Percentiles rank a stretch among this genome's conserved stretches.
Conservation (phyloP, 1,139 yeast species). For the Chernovozyma aurita region DNA sequence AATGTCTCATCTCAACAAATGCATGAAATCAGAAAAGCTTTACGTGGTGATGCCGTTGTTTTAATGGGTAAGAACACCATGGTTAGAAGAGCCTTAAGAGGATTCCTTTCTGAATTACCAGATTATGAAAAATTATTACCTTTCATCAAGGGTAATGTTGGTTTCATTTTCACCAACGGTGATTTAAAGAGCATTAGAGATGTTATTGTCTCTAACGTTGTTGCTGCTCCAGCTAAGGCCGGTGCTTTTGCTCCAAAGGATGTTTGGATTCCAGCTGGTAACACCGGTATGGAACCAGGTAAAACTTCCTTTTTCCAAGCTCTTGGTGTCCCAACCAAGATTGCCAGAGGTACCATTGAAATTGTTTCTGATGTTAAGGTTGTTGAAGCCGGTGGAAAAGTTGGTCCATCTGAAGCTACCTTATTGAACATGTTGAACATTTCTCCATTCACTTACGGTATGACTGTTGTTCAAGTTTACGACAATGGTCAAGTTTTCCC, state of each 20-base stretch:
- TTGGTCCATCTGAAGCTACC: constrained; percentile 99
- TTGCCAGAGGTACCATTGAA: constrained; percentile 99
- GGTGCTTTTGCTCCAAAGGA: constrained; percentile 99
- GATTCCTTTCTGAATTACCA: constrained; percentile 89
- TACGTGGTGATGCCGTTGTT: constrained; percentile 92
- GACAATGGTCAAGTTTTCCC: constrained; percentile 99
- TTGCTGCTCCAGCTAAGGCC: constrained; percentile 99
- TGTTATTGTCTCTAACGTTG: constrained; percentile 81
- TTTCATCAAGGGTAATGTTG: constrained; percentile 94
- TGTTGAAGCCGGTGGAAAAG: constrained; percentile 78
- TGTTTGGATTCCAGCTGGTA: constrained; percentile 97
- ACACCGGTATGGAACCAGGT: constrained; percentile 99
- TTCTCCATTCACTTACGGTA: constrained; percentile 99
- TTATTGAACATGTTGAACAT: constrained; percentile 99
- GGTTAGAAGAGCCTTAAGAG: constrained; percentile 99
- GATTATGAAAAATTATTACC: constrained; percentile 95
- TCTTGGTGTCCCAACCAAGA: constrained; percentile 99
- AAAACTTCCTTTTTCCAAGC: constrained; percentile 99
- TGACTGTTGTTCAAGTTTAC: constrained; percentile 94
- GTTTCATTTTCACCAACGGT: constrained; percentile 97
- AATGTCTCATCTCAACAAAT: constrained; percentile 99
- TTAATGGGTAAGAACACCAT: constrained; percentile 99
- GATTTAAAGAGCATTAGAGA: constrained; percentile 94
- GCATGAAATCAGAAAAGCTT: constrained; percentile 98
- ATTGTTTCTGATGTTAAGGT: constrained; percentile 96